phyloP scores from a whole-genome alignment of 2,329 filamentous ascomycete species.

The Apiospora malaysiana region DNA sequence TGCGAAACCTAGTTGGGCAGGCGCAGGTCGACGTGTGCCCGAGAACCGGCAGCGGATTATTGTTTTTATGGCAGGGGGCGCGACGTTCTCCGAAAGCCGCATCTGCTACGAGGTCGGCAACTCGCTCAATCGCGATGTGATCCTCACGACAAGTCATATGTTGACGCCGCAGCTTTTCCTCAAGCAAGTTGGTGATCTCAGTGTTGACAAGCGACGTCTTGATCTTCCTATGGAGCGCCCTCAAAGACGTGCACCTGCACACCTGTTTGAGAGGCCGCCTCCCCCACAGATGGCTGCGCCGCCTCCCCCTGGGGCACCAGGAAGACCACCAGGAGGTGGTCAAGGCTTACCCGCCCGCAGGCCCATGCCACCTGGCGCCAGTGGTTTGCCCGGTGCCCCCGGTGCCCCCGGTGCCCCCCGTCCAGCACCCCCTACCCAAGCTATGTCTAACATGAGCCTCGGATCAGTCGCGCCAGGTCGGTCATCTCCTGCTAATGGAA shows the following conservation, averaged over 20 bases:
- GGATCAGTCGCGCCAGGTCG: constrained; percentile 32
- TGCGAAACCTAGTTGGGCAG: constrained; percentile 95
- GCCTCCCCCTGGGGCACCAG: constrained; percentile 33
- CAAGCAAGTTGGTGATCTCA: constrained; percentile 81
- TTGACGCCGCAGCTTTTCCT: constrained; percentile 83
- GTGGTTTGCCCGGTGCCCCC: constrained; percentile 24
- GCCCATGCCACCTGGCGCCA: constrained; percentile 32
- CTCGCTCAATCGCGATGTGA: constrained; percentile 78
- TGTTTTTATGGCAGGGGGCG: constrained; percentile 93
- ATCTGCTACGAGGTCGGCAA: constrained; percentile 87
- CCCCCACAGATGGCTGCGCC: constrained; percentile 47
- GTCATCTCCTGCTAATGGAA: constrained; percentile 32
- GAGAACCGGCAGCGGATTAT: constrained; percentile 92
- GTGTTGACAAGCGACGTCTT: constrained; percentile 74
- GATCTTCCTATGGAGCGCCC: constrained; percentile 83
- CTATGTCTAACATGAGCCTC: constrained; percentile 62
- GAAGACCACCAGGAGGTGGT: constrained; percentile 36
- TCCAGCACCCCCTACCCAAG: constrained; percentile 55
- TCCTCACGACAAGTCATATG: constrained; percentile 92
- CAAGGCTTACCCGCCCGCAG: constrained; percentile 37
- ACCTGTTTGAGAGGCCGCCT: constrained; percentile 77
- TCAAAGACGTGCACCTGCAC: constrained; percentile 80
- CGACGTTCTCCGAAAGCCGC: constrained; percentile 89
- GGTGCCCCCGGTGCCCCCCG: constrained; percentile 45
- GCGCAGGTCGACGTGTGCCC: constrained; percentile 72